phyloP scores from a whole-genome alignment of 805 yeast genomes.

The Ogataea siamensis region DNA sequence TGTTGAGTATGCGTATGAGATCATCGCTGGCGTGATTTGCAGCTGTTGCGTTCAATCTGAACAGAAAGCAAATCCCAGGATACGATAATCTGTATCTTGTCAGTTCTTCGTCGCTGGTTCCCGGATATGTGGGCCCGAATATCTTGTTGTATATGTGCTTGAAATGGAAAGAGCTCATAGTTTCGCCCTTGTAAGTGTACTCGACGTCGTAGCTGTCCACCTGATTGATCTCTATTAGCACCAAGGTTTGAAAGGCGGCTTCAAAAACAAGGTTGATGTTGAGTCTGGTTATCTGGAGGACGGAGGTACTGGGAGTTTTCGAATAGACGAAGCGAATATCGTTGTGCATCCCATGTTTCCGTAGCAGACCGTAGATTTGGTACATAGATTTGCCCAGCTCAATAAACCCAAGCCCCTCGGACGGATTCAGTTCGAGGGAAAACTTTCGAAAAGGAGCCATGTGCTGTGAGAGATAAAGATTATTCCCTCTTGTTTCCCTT shows the following conservation, averaged over 20 bases:
- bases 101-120: constrained; percentile 32
- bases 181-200: constrained; percentile 24
- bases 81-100: constrained; percentile 47
- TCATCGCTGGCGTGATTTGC: constrained; percentile 8
- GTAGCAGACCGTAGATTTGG: constrained; percentile 20
- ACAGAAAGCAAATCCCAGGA: constrained; percentile 55
- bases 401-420: constrained; percentile 27
- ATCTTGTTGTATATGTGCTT: constrained; percentile 51
- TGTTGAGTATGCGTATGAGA: constrained; percentile 27
- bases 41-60: constrained; percentile 23
- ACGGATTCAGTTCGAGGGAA: constrained; percentile 26
- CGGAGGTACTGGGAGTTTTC: constrained; percentile 16
- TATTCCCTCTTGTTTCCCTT: constrained; percentile 6
- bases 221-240: constrained; percentile 28
- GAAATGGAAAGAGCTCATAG: constrained; percentile 30
- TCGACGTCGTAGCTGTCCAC: constrained; percentile 15
- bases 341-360: constrained; percentile 14
- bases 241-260: constrained; percentile 23
- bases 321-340: constrained; percentile 26
- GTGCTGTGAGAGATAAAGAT: constrained; percentile 4
- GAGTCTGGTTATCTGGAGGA: constrained; percentile 23
- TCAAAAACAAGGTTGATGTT: constrained; percentile 30
- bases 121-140: constrained; percentile 66
- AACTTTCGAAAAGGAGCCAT: constrained; percentile 7
- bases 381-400: constrained; percentile 28